Conservation (phyloP, 1,284 basidiomycete genomes). For the Spongispora temasekensis region DNA sequence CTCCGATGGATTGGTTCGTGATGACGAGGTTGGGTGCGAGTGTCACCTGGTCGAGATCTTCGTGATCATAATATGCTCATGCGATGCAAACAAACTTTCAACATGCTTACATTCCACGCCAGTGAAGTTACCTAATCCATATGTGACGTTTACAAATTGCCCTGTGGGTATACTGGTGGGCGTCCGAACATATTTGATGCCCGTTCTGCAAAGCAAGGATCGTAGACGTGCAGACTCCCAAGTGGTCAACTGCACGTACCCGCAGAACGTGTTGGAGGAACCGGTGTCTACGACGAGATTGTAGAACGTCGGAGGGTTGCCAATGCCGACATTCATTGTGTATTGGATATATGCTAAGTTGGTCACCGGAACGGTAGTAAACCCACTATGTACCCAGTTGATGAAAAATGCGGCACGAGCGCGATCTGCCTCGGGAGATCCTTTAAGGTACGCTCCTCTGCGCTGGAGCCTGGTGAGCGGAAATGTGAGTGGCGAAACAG, state of each 20-base stretch:
- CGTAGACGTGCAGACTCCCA: neutral
- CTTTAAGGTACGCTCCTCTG: constrained; percentile 18
- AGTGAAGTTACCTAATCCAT: constrained; percentile 21
- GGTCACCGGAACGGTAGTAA: constrained; percentile 13
- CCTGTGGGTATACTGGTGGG: constrained; percentile 26
- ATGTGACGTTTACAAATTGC: constrained; percentile 23
- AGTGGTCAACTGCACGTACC: constrained; percentile 17
- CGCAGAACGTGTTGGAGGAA: constrained; percentile 36
- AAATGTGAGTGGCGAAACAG: constrained; percentile 8
- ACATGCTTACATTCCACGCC: constrained; percentile 26
- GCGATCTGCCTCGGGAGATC: constrained; percentile 20
- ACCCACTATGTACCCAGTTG: neutral
- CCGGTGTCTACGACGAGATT: constrained; percentile 33
- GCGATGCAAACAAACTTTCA: neutral
- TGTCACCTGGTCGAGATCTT: constrained; percentile 27
- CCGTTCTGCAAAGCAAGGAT: neutral
- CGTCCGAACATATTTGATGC: constrained; percentile 22
- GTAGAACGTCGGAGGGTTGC: constrained; percentile 25
- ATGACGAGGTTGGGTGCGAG: constrained; percentile 21
- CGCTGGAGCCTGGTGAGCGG: constrained; percentile 15
- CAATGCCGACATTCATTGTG: constrained; percentile 19
- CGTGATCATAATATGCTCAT: neutral
- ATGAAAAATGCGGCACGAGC: constrained; percentile 18
- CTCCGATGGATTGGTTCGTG: constrained; percentile 28
- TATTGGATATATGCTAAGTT: constrained; percentile 16